Percentiles rank a stretch among this genome's conserved stretches.
phyloP scores from a whole-genome alignment of 495 filamentous ascomycete genomes.

The Penicillium longicatenatum region DNA sequence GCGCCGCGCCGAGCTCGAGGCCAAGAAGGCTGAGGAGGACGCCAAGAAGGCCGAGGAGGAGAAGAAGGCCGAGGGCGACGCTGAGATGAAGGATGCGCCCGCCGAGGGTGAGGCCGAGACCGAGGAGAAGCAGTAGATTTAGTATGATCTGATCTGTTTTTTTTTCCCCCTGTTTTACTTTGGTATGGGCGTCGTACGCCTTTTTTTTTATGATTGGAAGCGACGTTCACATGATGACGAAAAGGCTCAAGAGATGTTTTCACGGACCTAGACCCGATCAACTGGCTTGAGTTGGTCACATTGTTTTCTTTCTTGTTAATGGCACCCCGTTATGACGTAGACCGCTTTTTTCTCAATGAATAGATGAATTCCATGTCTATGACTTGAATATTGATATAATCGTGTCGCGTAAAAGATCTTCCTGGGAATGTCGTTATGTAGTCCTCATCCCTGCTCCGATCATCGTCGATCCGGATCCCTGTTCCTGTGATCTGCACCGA shows the following conservation, averaged over 20 bases:
- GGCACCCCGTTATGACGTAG: conserved; percentile 34
- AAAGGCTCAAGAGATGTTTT: conserved; percentile 33
- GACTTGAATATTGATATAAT: neutral
- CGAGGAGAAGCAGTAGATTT: conserved; percentile 48
- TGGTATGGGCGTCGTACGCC: neutral
- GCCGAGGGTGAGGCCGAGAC: conserved; percentile 40
- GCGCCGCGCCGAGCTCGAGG: conserved; percentile 74
- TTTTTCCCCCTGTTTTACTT: conserved; percentile 4
- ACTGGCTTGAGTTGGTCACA: conserved; percentile 14
- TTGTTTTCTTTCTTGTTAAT: conserved; percentile 26
- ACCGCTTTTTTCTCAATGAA: conserved; percentile 29
- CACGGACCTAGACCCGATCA: conserved; percentile 28
- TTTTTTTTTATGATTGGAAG: neutral
- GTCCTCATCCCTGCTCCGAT: neutral
- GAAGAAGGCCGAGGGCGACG: conserved; percentile 49
- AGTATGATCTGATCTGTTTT: conserved; percentile 7
- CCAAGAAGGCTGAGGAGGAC: conserved; percentile 56
- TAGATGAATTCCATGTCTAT: conserved; percentile 30
- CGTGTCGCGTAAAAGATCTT: too few species aligned
- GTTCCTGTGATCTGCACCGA: conserved; percentile 1
- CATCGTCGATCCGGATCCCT: neutral
- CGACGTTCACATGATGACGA: conserved; percentile 29
- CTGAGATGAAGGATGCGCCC: conserved; percentile 59
- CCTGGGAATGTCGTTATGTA: neutral
- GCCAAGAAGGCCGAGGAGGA: conserved; percentile 53